Evolutionary conservation across 805 yeast species (phyloP), one percentile per base, ranked within the genome.

Genomic region (Kluyveromyces nonfermentans): DNA sequence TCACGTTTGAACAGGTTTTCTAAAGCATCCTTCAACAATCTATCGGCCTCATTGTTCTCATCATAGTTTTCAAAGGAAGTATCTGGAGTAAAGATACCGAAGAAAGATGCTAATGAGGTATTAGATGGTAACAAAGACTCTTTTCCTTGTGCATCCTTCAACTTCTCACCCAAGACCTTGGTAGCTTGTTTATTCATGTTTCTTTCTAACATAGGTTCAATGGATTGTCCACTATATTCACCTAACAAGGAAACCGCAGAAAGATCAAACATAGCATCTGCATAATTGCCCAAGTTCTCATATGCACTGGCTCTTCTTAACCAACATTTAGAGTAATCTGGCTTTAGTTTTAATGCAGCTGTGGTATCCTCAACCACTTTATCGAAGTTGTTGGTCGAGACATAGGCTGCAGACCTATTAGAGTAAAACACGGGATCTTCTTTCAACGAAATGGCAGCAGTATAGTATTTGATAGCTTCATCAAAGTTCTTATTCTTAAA

Each of bases 321-420:
- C 50, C 88, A 72, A 65, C 97, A 93, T 70, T 93, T 93, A 57
- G 85, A 71, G 68, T 93, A 90, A 62, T 84, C 90, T 10, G 95
- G 96, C 63, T 87, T 84, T 56, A 90, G 69, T 55, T 79, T 74
- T 56, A 93, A 74, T 22, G 97, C 98, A 48, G 74, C 75, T 17
- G 95, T 78, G 45, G 96, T 84, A 63, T 88, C 96, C 53, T 79
- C 85, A 50, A 93, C 74, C 38, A 89, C 96, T 62, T 87, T 82
- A 55, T 85, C 87, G 61, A 78, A 80, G 49, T 88, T 77, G 50
- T 80, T 77, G 52, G 85, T 70, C 7, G 94, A 86, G 41, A 89
- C 84, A 68, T 85, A 85, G 67, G 96, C 90, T 15, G 98, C 98
- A 22, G 97, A 88, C 67, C 97, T 80, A 72, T 93, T 93, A 49